Base-by-base conservation (phyloP, 306 rosid species). In the Oemleria cerasiformis region DNA sequence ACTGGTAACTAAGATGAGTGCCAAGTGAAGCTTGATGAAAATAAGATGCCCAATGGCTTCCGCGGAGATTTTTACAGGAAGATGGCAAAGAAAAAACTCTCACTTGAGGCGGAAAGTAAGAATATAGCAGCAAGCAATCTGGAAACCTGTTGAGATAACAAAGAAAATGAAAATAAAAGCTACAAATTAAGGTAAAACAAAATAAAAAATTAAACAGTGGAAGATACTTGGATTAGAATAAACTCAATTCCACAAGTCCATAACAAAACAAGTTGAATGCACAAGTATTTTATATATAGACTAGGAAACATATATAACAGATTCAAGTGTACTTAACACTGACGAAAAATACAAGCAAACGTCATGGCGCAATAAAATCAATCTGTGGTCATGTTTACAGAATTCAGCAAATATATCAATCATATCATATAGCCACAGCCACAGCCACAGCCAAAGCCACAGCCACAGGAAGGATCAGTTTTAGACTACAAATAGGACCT, bases 11-110 rank as follows among this genome's bases (percentile, higher is more conserved):
- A 72, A 88, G 86, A 83, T 93, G 93, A 70, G 97, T 73, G 63
- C 97, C 98, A 77, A 91, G 79, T 15, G 98, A 91, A 73, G 98
- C 97, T 86, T 93, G 97, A 75, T 90, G 98, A 75, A 90, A 93
- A 79, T 87, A 93, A 44, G 97, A 86, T 64, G 96, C 91, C 98
- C 97, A 93, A 23, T 84, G 81, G 81, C 67, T 84, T 70, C 83
- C 96, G 23, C 78, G 80, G 76, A 93, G 79, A 50, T 62, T 68
- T 75, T 84, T 78, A 78, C 82, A 73, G 78, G 80, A 75, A 68
- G 90, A 76, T 62, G 93, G 60, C 82, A 88, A 67, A 14, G 91
- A 85, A 78, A 88, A 84, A 64, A 69, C n/a, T 74, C 73, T 85
- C 86, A 25, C 75, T 85, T 10, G 76, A 73, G 63, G 93, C 68